Conservation (phyloP, 352 stramenopile species). For the Globisporangium carolinianum region DNA sequence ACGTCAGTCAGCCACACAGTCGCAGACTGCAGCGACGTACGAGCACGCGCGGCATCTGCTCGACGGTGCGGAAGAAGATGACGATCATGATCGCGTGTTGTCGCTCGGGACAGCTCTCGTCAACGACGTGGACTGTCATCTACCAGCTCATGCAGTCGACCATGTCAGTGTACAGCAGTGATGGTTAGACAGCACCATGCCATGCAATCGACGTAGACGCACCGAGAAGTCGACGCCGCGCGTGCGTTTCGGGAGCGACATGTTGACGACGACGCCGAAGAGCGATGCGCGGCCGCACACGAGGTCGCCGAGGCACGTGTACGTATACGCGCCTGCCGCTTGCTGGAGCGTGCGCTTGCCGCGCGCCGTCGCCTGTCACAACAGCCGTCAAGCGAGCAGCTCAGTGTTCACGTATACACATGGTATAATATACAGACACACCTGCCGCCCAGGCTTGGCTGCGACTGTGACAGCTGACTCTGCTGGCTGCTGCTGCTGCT, state of each 20-base stretch:
- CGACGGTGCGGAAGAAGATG: constrained; percentile 53
- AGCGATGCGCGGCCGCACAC: constrained; percentile 47
- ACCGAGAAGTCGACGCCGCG: constrained; percentile 59
- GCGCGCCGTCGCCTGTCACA: constrained; percentile 10
- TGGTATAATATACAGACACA: background rate
- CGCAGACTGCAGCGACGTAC: constrained; percentile 14
- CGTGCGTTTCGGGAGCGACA: constrained; percentile 60
- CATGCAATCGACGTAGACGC: constrained; percentile 12
- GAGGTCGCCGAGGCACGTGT: constrained; percentile 48
- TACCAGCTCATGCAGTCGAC: constrained; percentile 8
- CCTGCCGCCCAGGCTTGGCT: background rate
- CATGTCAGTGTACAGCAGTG: background rate
- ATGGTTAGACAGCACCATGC: background rate
- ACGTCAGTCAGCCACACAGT: background rate
- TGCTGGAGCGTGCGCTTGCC: constrained; percentile 47
- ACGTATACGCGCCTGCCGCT: constrained; percentile 36
- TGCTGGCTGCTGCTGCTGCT: background rate
- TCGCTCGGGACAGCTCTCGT: constrained; percentile 49
- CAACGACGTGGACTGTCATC: constrained; percentile 67
- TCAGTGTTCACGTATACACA: background rate
- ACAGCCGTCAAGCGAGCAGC: background rate
- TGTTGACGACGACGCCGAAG: constrained; percentile 71
- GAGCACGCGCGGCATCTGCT: constrained; percentile 55
- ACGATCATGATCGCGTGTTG: constrained; percentile 55
- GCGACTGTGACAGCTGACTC: too few species aligned